Evolutionary conservation across 1,284 basidiomycete species (phyloP), one percentile per base, ranked within the genome.

Genomic region (Violaceomyces palustris): DNA sequence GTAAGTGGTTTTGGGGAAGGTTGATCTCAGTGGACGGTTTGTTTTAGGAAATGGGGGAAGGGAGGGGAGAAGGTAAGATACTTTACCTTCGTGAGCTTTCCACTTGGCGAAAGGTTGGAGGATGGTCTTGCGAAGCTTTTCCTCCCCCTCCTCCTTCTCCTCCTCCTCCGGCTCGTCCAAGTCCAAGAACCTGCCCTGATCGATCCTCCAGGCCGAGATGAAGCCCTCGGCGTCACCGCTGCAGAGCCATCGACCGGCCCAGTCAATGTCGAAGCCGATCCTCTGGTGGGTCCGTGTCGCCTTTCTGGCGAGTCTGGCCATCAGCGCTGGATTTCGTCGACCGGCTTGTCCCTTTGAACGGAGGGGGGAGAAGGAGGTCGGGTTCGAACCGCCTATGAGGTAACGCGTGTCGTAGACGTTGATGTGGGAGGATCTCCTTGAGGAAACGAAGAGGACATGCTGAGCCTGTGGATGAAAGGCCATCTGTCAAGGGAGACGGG

Each of bases 211-310:
- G 2, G 64, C n/a, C 9, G 40, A 31, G 14, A 65, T 33, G 21
- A 11, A 30, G 10, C 65, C 65, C 0, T 45, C 2, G 11, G 49
- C 35, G 30, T 61, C 54, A 9, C 65, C 65, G 0, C 63, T 37
- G 7, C 46, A 50, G 7, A 67, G 50, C 54, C 55, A 47, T 8
- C 61, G 28, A 4, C 65, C 62, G 6, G 56, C 52, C 48, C 52
- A 62, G 31, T 67, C 63, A 1, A 67, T 29, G 37, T 65, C 51
- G 39, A 67, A 67, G 27, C 46, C 44, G 32, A 67, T 38, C 14
- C 65, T 35, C 28, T 67, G 65, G 18, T 61, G 54, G 11, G 39
- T 55, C 10, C 31, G 21, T 17, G 35, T 35, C 9, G 36, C 37
- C 9, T 33, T 23, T 23, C 64, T 28, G 11, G 19, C 18, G 24